phyloP scores from a whole-genome alignment of 768 basidiomycete species.

The Auricularia cornea region DNA sequence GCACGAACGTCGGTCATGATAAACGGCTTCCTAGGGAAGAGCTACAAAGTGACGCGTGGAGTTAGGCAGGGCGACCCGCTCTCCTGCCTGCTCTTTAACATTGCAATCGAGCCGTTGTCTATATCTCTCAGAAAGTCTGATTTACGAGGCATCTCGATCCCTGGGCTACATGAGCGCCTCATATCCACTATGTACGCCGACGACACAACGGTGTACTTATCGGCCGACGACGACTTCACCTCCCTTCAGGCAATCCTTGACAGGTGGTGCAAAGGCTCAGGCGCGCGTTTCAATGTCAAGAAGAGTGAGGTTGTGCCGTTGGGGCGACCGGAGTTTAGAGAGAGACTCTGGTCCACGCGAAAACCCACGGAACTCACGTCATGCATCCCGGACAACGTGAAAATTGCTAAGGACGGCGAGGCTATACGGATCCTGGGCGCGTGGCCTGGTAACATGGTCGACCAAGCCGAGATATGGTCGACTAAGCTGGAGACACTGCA shows the following conservation, averaged over 20 bases:
- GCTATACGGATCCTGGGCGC: slow-evolving; percentile 25
- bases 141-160: no score
- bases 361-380: no score
- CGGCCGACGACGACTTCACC: no score
- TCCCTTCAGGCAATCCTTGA: no score
- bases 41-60: background rate
- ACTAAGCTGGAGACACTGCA: slow-evolving; percentile 5
- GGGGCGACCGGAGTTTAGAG: slow-evolving; percentile 8
- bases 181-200: no score
- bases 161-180: no score
- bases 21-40: background rate
- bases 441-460: slow-evolving; percentile 1
- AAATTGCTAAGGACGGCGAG: background rate
- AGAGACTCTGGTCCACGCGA: no score
- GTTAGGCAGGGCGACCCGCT: slow-evolving; percentile 8
- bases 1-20: background rate
- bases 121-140: background rate
- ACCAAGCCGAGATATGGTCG: slow-evolving; percentile 4
- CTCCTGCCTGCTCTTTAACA: slow-evolving; percentile 12
- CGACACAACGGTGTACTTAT: no score
- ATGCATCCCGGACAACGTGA: no score
- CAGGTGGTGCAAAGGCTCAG: no score
- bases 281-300: no score
- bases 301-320: no score
- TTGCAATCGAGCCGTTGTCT: slow-evolving; percentile 11